Conservation (phyloP, 768 basidiomycete species). For the Boletus subparvulus region DNA sequence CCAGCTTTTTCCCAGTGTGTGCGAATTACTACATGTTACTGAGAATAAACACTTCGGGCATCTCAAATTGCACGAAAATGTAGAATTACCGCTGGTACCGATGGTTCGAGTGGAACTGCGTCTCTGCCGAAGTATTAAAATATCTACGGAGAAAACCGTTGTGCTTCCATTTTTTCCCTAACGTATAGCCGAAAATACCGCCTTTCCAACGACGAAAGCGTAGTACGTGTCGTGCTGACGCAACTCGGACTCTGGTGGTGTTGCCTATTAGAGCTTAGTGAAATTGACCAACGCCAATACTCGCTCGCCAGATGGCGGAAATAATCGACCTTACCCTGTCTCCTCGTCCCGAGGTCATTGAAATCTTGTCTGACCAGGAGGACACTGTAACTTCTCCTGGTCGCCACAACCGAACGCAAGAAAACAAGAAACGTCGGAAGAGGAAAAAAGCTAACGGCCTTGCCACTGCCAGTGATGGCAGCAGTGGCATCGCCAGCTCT, state of each 20-base stretch:
- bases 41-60: background rate
- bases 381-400: background rate
- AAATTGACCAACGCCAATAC: background rate
- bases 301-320: conserved; percentile 24
- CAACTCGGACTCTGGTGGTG: background rate
- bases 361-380: conserved; percentile 30
- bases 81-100: no score
- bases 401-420: conserved; percentile 7
- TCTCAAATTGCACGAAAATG: no score
- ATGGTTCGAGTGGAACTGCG: no score
- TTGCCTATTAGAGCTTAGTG: background rate
- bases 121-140: no score
- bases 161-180: no score
- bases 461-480: background rate
- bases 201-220: background rate
- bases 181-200: no score
- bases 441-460: conserved; percentile 29
- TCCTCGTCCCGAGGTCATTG: conserved; percentile 29
- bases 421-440: conserved; percentile 22
- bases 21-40: background rate
- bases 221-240: no score
- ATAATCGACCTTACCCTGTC: conserved; percentile 36
- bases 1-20: background rate
- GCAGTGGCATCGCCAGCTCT: conserved; percentile 14
- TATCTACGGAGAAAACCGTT: no score